Evolutionary conservation across 371 early-diverging fungal species (phyloP), one percentile per base, ranked within the genome.

Genomic region (Circinella umbellata): DNA sequence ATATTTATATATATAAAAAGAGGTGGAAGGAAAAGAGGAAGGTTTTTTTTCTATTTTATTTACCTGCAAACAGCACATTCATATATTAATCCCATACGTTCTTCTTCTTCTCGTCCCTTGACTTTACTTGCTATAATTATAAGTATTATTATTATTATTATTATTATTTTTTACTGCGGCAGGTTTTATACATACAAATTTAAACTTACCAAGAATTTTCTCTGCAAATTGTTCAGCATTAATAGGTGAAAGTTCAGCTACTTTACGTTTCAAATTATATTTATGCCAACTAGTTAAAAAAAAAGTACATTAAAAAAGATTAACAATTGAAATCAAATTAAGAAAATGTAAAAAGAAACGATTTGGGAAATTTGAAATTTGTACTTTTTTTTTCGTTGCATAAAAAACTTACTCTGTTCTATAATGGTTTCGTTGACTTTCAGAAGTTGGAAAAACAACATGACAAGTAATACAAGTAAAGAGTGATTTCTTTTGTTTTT

Each of bases 191-290:
- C n/a, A n/a, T n/a, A n/a, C n/a, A n/a, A n/a, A n/a, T n/a, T n/a
- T n/a, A n/a, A n/a, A 67, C 57, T 77, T 81, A 85, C 86, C 90
- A 46, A 80, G 70, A 10, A 82, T 75, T 63, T 85, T 85, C 64
- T 88, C 86, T 15, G 86, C 88, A 88, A 94, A 95, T 61, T 85
- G 86, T 61, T 93, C 91, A 39, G 90, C 86, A 39, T 85, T 71
- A 38, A 95, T 84, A 14, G 94, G 90, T 6, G 92, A 87, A 6
- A 95, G 77, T 14, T 88, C 89, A 47, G 91, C 93, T 34, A 94
- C 89, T 73, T 94, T 94, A 71, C 95, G 86, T 76, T 95, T 94
- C 68, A 96, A 84, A 76, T 96, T 96, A 81, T 96, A 96, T 39
- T 94, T 86, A 79, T 96, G 96, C 94, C 94, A 95, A 51, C 83